phyloP scores from a whole-genome alignment of 495 filamentous ascomycete genomes.

The Xylaria acuta region DNA sequence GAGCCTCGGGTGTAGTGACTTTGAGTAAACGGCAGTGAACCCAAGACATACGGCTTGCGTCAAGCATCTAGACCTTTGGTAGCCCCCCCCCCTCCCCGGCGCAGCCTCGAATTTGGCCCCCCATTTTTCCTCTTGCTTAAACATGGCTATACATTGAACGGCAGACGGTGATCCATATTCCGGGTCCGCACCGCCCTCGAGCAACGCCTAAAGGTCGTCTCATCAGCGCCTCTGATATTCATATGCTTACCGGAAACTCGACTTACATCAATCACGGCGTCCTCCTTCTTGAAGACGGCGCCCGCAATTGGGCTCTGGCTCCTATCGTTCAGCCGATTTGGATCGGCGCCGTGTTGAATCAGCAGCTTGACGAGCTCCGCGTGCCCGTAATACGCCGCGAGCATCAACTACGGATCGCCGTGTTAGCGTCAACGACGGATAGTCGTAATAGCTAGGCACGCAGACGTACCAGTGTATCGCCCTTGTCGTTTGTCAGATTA shows the following conservation, averaged over 20 bases:
- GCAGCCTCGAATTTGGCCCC: conserved; percentile 53
- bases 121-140: conserved; percentile 59
- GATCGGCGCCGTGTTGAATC: conserved; percentile 57
- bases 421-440: not conserved
- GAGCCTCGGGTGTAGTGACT: not conserved
- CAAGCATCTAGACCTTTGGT: not conserved
- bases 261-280: conserved; percentile 52
- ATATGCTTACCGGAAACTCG: not conserved
- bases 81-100: conserved; percentile 50
- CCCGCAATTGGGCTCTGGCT: conserved; percentile 62
- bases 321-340: conserved; percentile 59
- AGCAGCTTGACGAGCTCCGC: conserved; percentile 56
- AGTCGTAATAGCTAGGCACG: not conserved
- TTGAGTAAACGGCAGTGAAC: not conserved
- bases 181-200: conserved; percentile 58
- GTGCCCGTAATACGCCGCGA: conserved; percentile 62
- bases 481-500: conserved; percentile 63
- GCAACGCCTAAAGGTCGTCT: conserved; percentile 39
- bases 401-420: conserved; percentile 54
- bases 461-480: conserved; percentile 57
- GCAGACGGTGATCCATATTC: conserved; percentile 57
- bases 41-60: not conserved
- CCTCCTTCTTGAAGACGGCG: conserved; percentile 62
- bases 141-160: conserved; percentile 54
- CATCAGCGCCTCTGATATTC: not conserved